Conservation (phyloP, 164 flowering plant genomes). For the Santalum album region DNA sequence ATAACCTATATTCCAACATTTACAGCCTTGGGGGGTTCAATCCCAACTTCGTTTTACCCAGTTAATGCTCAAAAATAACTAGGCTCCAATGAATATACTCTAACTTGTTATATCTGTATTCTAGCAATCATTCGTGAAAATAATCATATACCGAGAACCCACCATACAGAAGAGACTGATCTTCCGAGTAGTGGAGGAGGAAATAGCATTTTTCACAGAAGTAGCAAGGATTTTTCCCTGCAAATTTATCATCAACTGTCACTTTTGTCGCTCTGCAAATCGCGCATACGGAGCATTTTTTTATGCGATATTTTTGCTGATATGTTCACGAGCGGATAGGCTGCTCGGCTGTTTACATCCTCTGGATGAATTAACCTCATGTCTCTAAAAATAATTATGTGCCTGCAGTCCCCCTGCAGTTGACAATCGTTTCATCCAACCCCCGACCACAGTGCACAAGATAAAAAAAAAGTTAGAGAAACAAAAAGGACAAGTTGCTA, state of each 20-base stretch:
- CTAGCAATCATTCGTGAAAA: constrained; percentile 18
- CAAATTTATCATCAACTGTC: constrained; percentile 84
- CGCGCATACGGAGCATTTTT: constrained; percentile 66
- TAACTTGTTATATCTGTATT: no score
- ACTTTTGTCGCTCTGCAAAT: constrained; percentile 51
- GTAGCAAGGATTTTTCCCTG: constrained; percentile 64
- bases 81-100: no score
- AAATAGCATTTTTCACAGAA: constrained; percentile 71
- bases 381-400: constrained; percentile 71
- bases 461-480: no score
- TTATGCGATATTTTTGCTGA: constrained; percentile 29
- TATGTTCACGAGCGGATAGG: constrained; percentile 54
- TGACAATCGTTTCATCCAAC: no score
- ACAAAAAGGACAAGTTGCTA: no score
- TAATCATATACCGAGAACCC: constrained; percentile 41
- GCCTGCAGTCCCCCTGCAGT: background rate
- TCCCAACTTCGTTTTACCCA: no score
- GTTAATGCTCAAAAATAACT: no score
- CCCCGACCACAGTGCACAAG: no score
- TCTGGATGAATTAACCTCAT: constrained; percentile 85
- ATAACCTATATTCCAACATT: no score
- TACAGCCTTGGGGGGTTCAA: no score
- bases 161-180: constrained; percentile 31
- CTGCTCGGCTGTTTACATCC: constrained; percentile 56
- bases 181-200: constrained; percentile 50